A percentile compares a stretch with the other conserved stretches of the same genome.
These are phyloP conservation scores for Citrullus amarus DNA, from an alignment of 306 rosid species.

Conservation along the genomic window DNA sequence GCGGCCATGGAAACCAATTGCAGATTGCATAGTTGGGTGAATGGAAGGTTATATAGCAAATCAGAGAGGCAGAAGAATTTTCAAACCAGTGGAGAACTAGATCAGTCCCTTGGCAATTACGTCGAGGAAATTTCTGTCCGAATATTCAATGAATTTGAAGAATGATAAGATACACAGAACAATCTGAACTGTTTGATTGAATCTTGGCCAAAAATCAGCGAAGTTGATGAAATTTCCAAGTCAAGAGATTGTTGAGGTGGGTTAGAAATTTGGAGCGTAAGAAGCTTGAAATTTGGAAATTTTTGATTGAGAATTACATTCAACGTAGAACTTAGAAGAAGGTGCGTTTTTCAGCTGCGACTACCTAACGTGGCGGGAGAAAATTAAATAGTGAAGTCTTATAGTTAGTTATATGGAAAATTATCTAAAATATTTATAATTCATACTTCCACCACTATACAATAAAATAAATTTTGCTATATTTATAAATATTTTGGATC, in stretches of 20 bases:
- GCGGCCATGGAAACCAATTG: background rate
- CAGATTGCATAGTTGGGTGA: background rate
- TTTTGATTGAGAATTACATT: background rate
- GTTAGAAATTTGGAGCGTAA: background rate
- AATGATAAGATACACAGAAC: background rate
- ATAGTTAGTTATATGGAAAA: no score
- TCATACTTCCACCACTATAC: no score
- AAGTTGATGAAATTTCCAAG: background rate
- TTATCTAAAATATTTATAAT: no score
- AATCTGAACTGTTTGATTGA: background rate
- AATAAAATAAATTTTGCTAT: no score
- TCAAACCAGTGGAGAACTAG: background rate
- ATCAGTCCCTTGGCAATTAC: background rate
- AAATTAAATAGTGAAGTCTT: no score
- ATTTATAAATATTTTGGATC: no score
- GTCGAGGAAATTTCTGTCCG: background rate
- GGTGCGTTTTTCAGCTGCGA: background rate
- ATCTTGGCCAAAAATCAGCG: background rate
- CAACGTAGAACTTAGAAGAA: background rate
- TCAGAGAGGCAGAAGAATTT: background rate
- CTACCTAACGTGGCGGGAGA: background rate
- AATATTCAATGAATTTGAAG: background rate
- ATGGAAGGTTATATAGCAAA: background rate
- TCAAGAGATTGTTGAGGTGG: background rate
- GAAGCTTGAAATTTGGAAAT: background rate